Evolutionary conservation across 148 eudicot species (phyloP).

Genomic region (Persicaria maculosa): DNA sequence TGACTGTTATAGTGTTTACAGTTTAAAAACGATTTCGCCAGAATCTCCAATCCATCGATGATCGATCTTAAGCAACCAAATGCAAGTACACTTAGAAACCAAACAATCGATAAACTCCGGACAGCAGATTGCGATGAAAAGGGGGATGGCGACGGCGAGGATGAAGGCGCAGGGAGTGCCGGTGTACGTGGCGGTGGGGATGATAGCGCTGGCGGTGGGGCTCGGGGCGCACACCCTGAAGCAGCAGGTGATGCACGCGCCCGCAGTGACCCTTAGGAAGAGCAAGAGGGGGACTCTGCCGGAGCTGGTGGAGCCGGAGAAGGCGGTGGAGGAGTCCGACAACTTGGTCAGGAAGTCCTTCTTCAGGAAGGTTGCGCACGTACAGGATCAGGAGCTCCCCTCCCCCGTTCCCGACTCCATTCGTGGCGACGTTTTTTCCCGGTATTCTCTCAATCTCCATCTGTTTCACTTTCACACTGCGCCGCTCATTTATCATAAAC

Average conservation of each 20-base stretch:
- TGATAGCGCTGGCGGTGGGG: slow-evolving; percentile 13
- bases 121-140: not conserved
- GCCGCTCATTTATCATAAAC: too few species aligned
- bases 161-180: slow-evolving; percentile 10
- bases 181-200: slow-evolving; percentile 19
- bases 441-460: not conserved
- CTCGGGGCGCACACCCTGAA: slow-evolving; percentile 17
- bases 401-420: not conserved
- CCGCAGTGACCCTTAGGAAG: slow-evolving; percentile 17
- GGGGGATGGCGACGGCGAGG: slow-evolving; percentile 3
- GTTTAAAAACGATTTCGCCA: too few species aligned
- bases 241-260: slow-evolving; percentile 22
- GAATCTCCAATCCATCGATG: too few species aligned
- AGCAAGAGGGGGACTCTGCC: slow-evolving; percentile 15
- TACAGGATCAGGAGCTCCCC: slow-evolving; percentile 15
- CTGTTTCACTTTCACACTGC: too few species aligned
- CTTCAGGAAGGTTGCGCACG: slow-evolving; percentile 21
- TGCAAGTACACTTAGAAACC: too few species aligned
- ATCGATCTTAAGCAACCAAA: too few species aligned
- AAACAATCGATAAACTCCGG: too few species aligned
- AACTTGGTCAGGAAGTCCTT: slow-evolving; percentile 16
- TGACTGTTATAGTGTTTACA: too few species aligned
- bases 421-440: slow-evolving; percentile 9
- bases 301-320: slow-evolving; percentile 23
- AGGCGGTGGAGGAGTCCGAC: not conserved